Evolutionary conservation across 495 filamentous ascomycete species (phyloP).

Genomic region (Aspergillus cristatus): DNA sequence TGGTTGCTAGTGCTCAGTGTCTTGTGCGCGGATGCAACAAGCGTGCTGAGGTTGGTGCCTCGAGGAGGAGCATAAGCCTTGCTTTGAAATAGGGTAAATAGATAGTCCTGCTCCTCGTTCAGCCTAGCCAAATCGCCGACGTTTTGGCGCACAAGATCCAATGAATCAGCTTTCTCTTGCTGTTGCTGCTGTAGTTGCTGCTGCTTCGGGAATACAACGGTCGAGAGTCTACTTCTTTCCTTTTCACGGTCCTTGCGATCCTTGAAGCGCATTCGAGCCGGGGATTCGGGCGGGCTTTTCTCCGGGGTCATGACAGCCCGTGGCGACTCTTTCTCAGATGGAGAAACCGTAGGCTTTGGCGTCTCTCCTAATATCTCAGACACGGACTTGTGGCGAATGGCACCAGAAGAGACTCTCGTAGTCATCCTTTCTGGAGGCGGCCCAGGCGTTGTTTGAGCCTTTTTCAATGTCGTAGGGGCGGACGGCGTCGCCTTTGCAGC

Average conservation of each 20-base stretch:
- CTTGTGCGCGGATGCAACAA: slow-evolving; percentile 69
- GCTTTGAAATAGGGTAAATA: slow-evolving; percentile 67
- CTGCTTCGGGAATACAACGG: slow-evolving; percentile 72
- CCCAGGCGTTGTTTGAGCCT: slow-evolving; percentile 12
- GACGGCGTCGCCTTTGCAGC: slow-evolving; percentile 3
- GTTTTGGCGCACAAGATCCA: slow-evolving; percentile 31
- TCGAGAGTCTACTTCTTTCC: slow-evolving; percentile 58
- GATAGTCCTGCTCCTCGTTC: slow-evolving; percentile 62
- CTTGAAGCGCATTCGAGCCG: slow-evolving; percentile 43
- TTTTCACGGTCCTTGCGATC: slow-evolving; percentile 50
- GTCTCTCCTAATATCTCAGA: slow-evolving; percentile 62
- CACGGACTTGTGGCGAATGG: slow-evolving; percentile 62
- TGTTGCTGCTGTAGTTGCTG: slow-evolving; percentile 22
- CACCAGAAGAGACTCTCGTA: slow-evolving; percentile 55
- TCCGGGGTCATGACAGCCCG: slow-evolving; percentile 15
- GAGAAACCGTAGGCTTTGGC: slow-evolving; percentile 32
- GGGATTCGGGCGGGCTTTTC: slow-evolving; percentile 33
- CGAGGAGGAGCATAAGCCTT: slow-evolving; percentile 53
- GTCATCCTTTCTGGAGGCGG: slow-evolving; percentile 47
- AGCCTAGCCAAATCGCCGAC: slow-evolving; percentile 38
- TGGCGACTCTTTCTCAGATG: slow-evolving; percentile 27
- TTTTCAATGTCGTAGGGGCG: slow-evolving; percentile 11
- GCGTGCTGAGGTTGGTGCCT: slow-evolving; percentile 53
- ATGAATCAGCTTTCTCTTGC: slow-evolving; percentile 27
- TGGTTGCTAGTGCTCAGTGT: slow-evolving; percentile 72